Evolutionary conservation across 495 filamentous ascomycete species (phyloP).

Genomic region (Aspergillus conjunctus): DNA sequence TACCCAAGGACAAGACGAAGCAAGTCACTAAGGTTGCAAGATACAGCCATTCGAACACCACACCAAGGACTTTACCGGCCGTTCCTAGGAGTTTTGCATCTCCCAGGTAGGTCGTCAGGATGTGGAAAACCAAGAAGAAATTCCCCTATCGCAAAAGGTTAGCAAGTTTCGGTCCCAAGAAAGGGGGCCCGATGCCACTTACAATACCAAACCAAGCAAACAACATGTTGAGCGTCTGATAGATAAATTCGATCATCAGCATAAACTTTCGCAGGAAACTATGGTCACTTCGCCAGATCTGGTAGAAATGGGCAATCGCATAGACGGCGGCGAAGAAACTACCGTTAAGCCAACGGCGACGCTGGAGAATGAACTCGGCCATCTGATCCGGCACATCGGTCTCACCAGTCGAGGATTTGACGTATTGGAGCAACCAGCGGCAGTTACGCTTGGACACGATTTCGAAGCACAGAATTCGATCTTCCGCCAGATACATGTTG

Average conservation of each 20-base stretch:
- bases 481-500: slow-evolving; percentile 99
- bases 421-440: slow-evolving; percentile 95
- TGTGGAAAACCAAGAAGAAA: slow-evolving; percentile 99
- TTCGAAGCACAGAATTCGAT: slow-evolving; percentile 99
- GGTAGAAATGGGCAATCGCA: slow-evolving; percentile 88
- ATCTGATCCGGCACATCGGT: slow-evolving; percentile 97
- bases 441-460: slow-evolving; percentile 96
- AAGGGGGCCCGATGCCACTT: slow-evolving; percentile 23
- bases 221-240: slow-evolving; percentile 93
- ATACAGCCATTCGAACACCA: slow-evolving; percentile 96
- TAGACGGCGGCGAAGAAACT: slow-evolving; percentile 98
- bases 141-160: slow-evolving; percentile 62
- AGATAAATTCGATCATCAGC: slow-evolving; percentile 89
- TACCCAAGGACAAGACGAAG: slow-evolving; percentile 93
- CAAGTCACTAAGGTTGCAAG: slow-evolving; percentile 88
- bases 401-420: slow-evolving; percentile 94
- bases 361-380: slow-evolving; percentile 93
- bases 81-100: slow-evolving; percentile 66
- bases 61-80: slow-evolving; percentile 74
- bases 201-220: slow-evolving; percentile 98
- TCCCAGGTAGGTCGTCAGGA: slow-evolving; percentile 84
- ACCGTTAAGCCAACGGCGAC: slow-evolving; percentile 97
- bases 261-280: slow-evolving; percentile 83
- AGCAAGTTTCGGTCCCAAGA: slow-evolving; percentile 10
- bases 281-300: slow-evolving; percentile 91